A percentile compares a stretch with the other conserved stretches of the same genome.
Evolutionary conservation across 2,329 filamentous ascomycete species (phyloP).

Genomic region (Uncinocarpus reesii): DNA sequence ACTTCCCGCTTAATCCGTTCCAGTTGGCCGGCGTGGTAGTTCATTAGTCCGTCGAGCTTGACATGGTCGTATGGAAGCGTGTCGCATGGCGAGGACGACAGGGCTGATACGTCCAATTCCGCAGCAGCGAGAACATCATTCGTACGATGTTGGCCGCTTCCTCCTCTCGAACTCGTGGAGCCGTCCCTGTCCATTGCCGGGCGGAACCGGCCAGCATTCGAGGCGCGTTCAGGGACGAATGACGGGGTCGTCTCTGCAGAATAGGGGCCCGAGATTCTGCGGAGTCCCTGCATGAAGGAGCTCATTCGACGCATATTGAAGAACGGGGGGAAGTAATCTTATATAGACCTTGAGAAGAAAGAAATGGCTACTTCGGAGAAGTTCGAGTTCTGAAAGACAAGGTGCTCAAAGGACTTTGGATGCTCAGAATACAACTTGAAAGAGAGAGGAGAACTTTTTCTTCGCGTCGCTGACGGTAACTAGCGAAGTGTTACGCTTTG

Average conservation of each 20-base stretch:
- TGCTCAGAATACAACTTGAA: background rate
- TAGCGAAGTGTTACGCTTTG: background rate
- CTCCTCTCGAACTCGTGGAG: background rate
- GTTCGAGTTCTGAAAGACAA: background rate
- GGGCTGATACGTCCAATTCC: background rate
- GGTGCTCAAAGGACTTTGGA: background rate
- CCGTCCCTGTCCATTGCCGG: slow-evolving; percentile 1
- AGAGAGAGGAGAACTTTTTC: background rate
- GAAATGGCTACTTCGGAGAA: background rate
- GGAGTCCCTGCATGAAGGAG: slow-evolving; percentile 7
- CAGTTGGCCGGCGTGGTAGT: slow-evolving; percentile 24
- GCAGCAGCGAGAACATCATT: background rate
- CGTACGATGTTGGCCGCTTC: background rate
- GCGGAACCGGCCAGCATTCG: slow-evolving; percentile 6
- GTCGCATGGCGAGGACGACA: slow-evolving; percentile 10
- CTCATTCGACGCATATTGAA: slow-evolving; percentile 4
- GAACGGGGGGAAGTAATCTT: background rate
- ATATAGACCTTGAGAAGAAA: background rate
- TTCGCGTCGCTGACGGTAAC: background rate
- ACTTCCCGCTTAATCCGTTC: slow-evolving; percentile 22
- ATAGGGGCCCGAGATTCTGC: slow-evolving; percentile 8
- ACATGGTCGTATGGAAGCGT: slow-evolving; percentile 16
- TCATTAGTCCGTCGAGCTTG: slow-evolving; percentile 21
- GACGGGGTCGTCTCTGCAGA: background rate
- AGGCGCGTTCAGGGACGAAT: slow-evolving; percentile 11